These are phyloP conservation scores for Rhizopogon vulgaris DNA, from an alignment of 768 basidiomycete species.

Conservation along the genomic window DNA sequence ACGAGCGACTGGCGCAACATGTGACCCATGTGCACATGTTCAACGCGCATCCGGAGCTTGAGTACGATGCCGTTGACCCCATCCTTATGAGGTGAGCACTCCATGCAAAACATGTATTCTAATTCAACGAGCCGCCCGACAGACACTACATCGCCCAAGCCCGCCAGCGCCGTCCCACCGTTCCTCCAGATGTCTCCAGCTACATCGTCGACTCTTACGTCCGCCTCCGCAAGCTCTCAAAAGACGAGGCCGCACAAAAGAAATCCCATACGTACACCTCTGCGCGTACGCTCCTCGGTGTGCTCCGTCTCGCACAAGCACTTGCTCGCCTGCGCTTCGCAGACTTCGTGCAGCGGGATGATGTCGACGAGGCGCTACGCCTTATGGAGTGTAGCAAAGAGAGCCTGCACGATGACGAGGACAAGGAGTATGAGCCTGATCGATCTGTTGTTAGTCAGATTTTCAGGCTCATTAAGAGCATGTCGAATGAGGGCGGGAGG, in stretches of 20 bases:
- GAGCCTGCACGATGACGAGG: conserved; percentile 76
- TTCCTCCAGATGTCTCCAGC: conserved; percentile 80
- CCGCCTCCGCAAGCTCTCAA: conserved; percentile 86
- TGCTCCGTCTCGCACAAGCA: conserved; percentile 91
- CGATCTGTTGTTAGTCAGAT: conserved; percentile 78
- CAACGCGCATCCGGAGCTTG: conserved; percentile 80
- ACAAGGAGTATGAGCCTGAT: conserved; percentile 65
- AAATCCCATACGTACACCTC: conserved; percentile 94
- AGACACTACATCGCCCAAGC: conserved; percentile 96
- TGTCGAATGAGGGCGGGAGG: conserved; percentile 47
- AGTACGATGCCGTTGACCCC: conserved; percentile 80
- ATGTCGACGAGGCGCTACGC: conserved; percentile 95
- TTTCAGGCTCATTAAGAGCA: conserved; percentile 85
- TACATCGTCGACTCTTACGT: conserved; percentile 97
- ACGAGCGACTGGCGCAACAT: conserved; percentile 93
- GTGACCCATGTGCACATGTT: conserved; percentile 99
- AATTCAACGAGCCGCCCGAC: conserved; percentile 7
- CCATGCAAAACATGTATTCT: background rate
- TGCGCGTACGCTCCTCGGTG: conserved; percentile 89
- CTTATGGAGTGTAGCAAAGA: conserved; percentile 97
- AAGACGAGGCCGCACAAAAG: conserved; percentile 83
- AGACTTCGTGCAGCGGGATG: conserved; percentile 70
- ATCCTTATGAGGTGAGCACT: conserved; percentile 72
- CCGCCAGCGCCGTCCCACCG: conserved; percentile 82
- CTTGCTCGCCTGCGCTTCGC: conserved; percentile 88